Base-by-base conservation (phyloP, 345 rosid species). In the Citrus australasica region DNA sequence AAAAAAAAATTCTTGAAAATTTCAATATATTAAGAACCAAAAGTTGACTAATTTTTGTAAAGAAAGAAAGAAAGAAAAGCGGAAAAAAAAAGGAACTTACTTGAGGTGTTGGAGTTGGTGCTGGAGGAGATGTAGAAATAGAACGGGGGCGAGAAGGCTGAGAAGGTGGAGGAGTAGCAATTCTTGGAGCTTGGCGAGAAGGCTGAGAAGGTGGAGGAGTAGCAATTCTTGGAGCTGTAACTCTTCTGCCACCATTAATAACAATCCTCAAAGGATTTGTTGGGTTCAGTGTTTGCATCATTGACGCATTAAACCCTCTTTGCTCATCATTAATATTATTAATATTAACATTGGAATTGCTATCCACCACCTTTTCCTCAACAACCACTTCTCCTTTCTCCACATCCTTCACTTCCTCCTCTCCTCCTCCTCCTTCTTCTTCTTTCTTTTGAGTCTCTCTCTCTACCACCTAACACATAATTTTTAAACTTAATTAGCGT, bases 211-310 rank as follows among this genome's bases (percentile, higher is more conserved):
- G 89, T 40, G 91, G 69, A 24, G 93, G 88, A 63, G 91, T 68
- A 35, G 92, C 71, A 56, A 79, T 14, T 66, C 79, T 76, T 61
- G 86, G 77, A 58, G 81, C 75, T 2, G 88, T 76, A 76, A 82
- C 87, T 86, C 98, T 87, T 51, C 89, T 76, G 56, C 84, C 67
- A 24, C 88, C 85, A 84, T 90, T 89, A 64, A 85, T 67, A 33
- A 75, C 91, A 77, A 94, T 76, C 77, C 97, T 85, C 63, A 96
- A 86, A 81, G 99, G 98, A 83, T 94, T 96, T 53, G 94, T 90
- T 19, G 90, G 93, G 80, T 92, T 91, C 60, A 96, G 76, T 67
- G 88, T 90, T 63, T 83, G 95, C 88, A 96, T 71, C 91, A 88
- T 88, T 40, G 97, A 80, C 30, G 71, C 73, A n/a, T 76, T 84